phyloP scores from a whole-genome alignment of 257 asterid species.

The Solanum tarapatanum region DNA sequence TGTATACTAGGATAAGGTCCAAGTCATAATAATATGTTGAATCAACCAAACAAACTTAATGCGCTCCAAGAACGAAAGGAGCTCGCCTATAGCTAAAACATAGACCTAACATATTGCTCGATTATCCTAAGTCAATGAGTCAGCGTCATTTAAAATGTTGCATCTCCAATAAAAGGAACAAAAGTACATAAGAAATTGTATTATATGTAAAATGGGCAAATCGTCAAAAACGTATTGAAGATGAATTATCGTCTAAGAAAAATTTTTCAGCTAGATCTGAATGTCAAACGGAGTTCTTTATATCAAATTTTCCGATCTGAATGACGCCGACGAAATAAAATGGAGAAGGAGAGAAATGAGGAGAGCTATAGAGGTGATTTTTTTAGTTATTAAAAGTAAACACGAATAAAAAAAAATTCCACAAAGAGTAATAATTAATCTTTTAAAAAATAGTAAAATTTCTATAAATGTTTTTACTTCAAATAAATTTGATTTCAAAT shows the following conservation, averaged over 20 bases:
- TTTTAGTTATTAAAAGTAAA: neutral
- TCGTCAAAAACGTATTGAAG: too few species aligned
- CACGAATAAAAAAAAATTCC: too few species aligned
- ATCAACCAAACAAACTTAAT: neutral
- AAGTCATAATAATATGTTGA: neutral
- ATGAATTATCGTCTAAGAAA: neutral
- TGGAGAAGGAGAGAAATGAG: neutral
- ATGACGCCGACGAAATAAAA: too few species aligned
- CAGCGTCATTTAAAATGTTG: neutral
- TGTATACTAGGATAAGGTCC: neutral
- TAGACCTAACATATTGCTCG: too few species aligned
- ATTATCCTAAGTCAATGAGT: neutral
- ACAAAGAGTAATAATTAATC: neutral
- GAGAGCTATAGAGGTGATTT: too few species aligned
- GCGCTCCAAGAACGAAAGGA: neutral
- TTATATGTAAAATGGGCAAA: neutral
- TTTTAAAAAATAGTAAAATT: too few species aligned
- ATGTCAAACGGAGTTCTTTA: too few species aligned
- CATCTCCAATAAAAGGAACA: neutral
- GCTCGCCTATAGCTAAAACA: neutral
- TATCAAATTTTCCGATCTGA: rapidly evolving
- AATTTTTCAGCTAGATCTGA: too few species aligned
- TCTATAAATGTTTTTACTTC: neutral
- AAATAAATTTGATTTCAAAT: neutral
- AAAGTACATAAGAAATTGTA: neutral